Evolutionary conservation across 495 filamentous ascomycete genomes (phyloP).

Genomic region (Hypoxylon trugodes): DNA sequence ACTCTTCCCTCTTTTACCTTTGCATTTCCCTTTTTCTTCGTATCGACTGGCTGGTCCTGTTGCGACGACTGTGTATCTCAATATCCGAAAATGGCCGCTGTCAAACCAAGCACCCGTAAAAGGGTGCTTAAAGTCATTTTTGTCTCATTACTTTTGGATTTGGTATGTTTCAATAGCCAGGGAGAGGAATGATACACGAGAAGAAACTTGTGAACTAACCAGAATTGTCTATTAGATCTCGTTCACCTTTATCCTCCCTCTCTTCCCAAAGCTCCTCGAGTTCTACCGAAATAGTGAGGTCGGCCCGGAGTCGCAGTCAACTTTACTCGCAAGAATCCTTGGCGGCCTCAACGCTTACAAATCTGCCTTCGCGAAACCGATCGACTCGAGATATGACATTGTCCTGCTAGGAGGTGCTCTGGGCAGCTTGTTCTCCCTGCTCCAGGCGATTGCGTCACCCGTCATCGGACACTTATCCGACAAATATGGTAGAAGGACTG

Average conservation of each 20-base stretch:
- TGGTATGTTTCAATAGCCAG: constrained; percentile 47
- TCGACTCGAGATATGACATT: constrained; percentile 96
- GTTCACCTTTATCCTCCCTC: constrained; percentile 93
- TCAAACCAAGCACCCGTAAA: constrained; percentile 68
- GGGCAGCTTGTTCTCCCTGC: constrained; percentile 90
- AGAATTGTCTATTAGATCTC: constrained; percentile 49
- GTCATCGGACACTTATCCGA: constrained; percentile 91
- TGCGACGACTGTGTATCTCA: constrained; percentile 14
- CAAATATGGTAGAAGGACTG: constrained; percentile 84
- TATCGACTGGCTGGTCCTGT: constrained; percentile 34
- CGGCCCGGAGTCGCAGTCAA: constrained; percentile 61
- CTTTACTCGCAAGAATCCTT: constrained; percentile 80
- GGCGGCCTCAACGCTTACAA: constrained; percentile 93
- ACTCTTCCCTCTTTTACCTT: constrained; percentile 1
- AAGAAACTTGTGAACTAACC: constrained; percentile 28
- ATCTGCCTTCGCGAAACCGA: constrained; percentile 88
- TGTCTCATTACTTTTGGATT: constrained; percentile 61
- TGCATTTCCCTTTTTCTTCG: constrained; percentile 5
- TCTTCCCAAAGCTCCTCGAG: constrained; percentile 91
- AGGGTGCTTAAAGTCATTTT: constrained; percentile 81
- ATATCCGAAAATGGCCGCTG: constrained; percentile 48
- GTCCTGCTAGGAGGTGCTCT: constrained; percentile 94
- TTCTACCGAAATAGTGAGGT: constrained; percentile 86
- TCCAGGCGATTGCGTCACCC: constrained; percentile 92
- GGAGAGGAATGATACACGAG: background rate